Percentiles rank a stretch among this genome's conserved stretches.
These are phyloP conservation scores for Apiotrichum gamsii DNA, from an alignment of 1,284 basidiomycete genomes.

Conservation along the genomic window DNA sequence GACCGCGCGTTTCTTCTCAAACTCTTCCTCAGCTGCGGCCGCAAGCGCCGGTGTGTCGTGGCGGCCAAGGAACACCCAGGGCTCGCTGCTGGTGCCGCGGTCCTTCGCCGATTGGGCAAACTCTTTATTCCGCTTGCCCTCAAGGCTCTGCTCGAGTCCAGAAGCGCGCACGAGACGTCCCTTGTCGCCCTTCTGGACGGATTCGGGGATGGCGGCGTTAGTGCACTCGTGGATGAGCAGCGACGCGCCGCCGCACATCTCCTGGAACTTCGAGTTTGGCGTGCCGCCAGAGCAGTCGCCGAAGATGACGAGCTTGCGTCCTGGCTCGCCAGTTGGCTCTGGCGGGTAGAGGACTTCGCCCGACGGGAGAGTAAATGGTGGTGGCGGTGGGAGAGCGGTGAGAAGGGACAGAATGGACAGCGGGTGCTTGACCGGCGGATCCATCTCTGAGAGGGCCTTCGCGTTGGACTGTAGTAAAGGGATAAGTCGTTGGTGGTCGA, in stretches of 20 bases:
- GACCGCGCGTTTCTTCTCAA: conserved; percentile 41
- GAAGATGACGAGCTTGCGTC: conserved; percentile 51
- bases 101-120: conserved; percentile 20
- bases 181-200: conserved; percentile 40
- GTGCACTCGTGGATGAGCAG: conserved; percentile 68
- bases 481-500: conserved; percentile 40
- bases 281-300: conserved; percentile 44
- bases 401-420: conserved; percentile 64
- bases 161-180: conserved; percentile 30
- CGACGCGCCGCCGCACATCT: conserved; percentile 35
- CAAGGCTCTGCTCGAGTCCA: conserved; percentile 38
- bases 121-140: conserved; percentile 32
- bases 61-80: conserved; percentile 13
- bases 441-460: conserved; percentile 51
- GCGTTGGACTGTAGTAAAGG: conserved; percentile 48
- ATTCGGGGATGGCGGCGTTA: conserved; percentile 64
- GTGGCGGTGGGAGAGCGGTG: conserved; percentile 54
- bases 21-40: conserved; percentile 50
- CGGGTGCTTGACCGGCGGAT: conserved; percentile 59
- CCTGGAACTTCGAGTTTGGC: conserved; percentile 30
- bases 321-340: conserved; percentile 20
- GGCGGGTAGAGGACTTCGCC: conserved; percentile 73
- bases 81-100: conserved; percentile 10
- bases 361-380: conserved; percentile 62
- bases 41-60: conserved; percentile 24